Evolutionary conservation across 352 stramenopile genomes (phyloP).

Genomic region (Phytophthora fragariaefolia): DNA sequence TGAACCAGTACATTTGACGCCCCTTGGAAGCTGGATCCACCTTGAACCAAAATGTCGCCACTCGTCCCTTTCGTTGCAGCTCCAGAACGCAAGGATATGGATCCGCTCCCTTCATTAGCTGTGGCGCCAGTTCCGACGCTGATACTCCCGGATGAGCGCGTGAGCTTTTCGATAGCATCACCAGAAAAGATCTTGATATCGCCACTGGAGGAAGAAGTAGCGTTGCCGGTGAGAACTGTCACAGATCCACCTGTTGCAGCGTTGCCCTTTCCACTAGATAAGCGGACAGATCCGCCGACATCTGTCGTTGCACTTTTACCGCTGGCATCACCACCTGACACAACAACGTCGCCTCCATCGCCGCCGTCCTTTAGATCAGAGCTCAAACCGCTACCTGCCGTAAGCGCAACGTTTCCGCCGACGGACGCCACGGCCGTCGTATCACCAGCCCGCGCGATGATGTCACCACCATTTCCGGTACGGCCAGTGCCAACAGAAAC

Average conservation of each 20-base stretch:
- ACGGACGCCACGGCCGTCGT: conserved; percentile 41
- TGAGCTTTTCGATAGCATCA: conserved; percentile 48
- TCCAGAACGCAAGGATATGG: conserved; percentile 50
- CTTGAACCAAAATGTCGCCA: conserved; percentile 62
- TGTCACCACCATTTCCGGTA: conserved; percentile 65
- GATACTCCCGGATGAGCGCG: conserved; percentile 52
- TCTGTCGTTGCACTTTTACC: conserved; percentile 52
- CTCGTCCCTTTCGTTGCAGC: conserved; percentile 50
- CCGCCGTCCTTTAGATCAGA: conserved; percentile 64
- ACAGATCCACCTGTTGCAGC: conserved; percentile 65
- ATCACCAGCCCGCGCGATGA: conserved; percentile 75
- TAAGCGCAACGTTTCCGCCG: conserved; percentile 59
- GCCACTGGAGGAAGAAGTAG: conserved; percentile 66
- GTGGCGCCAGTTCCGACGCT: conserved; percentile 51
- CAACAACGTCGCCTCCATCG: conserved; percentile 67
- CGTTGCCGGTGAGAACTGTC: conserved; percentile 55
- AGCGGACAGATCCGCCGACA: conserved; percentile 53
- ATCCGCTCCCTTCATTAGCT: conserved; percentile 51
- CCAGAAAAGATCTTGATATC: conserved; percentile 62
- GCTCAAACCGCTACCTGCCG: conserved; percentile 49
- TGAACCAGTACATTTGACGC: conserved; percentile 58
- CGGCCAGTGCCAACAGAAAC: conserved; percentile 63
- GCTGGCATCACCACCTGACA: conserved; percentile 67
- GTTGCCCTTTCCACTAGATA: conserved; percentile 56
- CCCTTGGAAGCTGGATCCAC: conserved; percentile 50